Evolutionary conservation across 2,329 filamentous ascomycete genomes (phyloP).

Genomic region (Fusarium scirpi): DNA sequence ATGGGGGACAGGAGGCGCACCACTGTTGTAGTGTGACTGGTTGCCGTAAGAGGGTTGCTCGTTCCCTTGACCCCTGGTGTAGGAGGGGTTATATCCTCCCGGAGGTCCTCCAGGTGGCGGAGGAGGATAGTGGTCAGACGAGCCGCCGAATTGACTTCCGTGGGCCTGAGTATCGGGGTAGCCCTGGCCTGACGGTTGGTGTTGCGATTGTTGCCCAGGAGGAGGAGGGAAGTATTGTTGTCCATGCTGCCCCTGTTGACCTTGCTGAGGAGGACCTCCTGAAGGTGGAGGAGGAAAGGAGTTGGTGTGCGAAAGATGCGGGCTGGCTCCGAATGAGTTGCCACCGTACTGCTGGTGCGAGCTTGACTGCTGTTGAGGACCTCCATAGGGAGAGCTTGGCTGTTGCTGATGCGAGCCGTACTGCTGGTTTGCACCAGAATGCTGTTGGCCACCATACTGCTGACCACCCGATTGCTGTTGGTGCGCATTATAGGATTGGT

Average conservation of each 20-base stretch:
- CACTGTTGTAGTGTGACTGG: slow-evolving; percentile 46
- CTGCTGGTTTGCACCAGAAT: slow-evolving; percentile 20
- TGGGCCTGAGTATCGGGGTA: slow-evolving; percentile 39
- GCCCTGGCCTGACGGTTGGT: slow-evolving; percentile 39
- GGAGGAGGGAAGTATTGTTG: slow-evolving; percentile 42
- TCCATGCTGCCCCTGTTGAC: slow-evolving; percentile 28
- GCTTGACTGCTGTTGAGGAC: slow-evolving; percentile 29
- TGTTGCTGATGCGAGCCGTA: slow-evolving; percentile 42
- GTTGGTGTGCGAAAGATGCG: slow-evolving; percentile 43
- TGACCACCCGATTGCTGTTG: slow-evolving; percentile 43
- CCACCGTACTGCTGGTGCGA: slow-evolving; percentile 41
- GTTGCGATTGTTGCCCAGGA: slow-evolving; percentile 39
- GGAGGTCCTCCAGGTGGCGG: slow-evolving; percentile 38
- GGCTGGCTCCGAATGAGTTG: slow-evolving; percentile 38
- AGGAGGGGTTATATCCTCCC: slow-evolving; percentile 49
- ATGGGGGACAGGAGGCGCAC: slow-evolving; percentile 46
- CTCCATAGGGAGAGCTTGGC: slow-evolving; percentile 25
- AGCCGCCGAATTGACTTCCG: slow-evolving; percentile 37
- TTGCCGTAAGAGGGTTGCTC: slow-evolving; percentile 47
- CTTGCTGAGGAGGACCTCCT: slow-evolving; percentile 40
- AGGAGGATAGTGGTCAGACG: slow-evolving; percentile 44
- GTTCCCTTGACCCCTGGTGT: slow-evolving; percentile 44
- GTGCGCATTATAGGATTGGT: slow-evolving; percentile 25
- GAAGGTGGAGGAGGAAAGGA: slow-evolving; percentile 45
- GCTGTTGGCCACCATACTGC: slow-evolving; percentile 44